Conservation (phyloP, 768 basidiomycete genomes). For the Mycena haematopus region DNA sequence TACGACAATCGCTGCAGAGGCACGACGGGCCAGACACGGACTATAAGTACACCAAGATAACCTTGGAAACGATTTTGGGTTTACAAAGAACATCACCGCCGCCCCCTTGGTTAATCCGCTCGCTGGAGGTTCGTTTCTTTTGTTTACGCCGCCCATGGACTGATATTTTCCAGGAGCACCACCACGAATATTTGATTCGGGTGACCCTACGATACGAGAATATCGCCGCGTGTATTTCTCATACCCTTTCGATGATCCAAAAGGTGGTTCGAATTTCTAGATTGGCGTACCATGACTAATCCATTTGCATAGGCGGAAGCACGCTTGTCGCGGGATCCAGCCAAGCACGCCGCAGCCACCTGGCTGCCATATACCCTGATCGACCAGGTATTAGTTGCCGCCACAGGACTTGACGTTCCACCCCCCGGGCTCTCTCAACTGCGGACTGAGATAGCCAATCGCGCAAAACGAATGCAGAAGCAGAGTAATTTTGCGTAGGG, state of each 20-base stretch:
- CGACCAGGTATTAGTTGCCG: conserved; percentile 79
- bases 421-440: conserved; percentile 58
- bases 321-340: conserved; percentile 56
- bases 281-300: conserved; percentile 22
- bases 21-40: conserved; percentile 78
- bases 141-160: background rate
- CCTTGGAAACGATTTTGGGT: conserved; percentile 78
- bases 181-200: conserved; percentile 86
- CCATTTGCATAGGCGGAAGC: conserved; percentile 54
- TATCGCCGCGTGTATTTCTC: conserved; percentile 76
- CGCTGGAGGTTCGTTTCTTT: conserved; percentile 62
- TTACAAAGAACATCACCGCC: conserved; percentile 65
- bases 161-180: conserved; percentile 55
- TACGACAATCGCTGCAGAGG: conserved; percentile 78
- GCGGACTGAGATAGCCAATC: conserved; percentile 64
- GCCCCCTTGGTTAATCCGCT: conserved; percentile 85
- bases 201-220: conserved; percentile 80
- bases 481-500: conserved; percentile 49
- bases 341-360: conserved; percentile 63
- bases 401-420: conserved; percentile 57
- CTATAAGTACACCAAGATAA: conserved; percentile 76
- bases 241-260: conserved; percentile 72
- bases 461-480: conserved; percentile 74
- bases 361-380: conserved; percentile 88
- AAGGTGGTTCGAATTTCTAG: conserved; percentile 65